Evolutionary conservation across 495 filamentous ascomycete species (phyloP).

Genomic region (Umbilicaria muhlenbergii): DNA sequence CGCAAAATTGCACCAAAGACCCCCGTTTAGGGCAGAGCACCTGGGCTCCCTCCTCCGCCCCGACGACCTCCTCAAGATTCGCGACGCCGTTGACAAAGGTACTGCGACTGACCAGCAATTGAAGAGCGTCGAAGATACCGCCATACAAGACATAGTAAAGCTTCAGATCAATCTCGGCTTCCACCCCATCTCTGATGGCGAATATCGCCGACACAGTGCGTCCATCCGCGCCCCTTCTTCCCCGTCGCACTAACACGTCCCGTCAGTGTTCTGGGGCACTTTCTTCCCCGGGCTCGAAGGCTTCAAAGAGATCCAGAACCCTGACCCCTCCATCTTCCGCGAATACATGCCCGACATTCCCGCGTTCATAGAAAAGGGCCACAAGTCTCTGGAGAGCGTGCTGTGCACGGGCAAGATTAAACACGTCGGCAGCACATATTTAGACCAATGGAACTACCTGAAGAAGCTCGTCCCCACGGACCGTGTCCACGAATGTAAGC

Average conservation of each 20-base stretch:
- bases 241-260: background rate
- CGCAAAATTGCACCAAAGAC: conserved; percentile 31
- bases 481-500: conserved; percentile 49
- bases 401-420: conserved; percentile 59
- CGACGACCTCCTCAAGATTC: conserved; percentile 47
- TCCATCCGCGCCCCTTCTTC: background rate
- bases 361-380: conserved; percentile 50
- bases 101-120: conserved; percentile 24
- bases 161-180: conserved; percentile 52
- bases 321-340: conserved; percentile 48
- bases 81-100: conserved; percentile 38
- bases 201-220: conserved; percentile 53
- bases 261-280: conserved; percentile 48
- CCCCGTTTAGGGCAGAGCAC: conserved; percentile 74
- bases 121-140: conserved; percentile 41
- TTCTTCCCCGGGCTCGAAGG: conserved; percentile 67
- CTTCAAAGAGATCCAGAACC: conserved; percentile 44
- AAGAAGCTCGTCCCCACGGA: conserved; percentile 42
- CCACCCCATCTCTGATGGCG: conserved; percentile 55
- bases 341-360: conserved; percentile 68
- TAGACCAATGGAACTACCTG: conserved; percentile 54
- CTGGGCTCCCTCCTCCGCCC: conserved; percentile 70
- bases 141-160: conserved; percentile 49
- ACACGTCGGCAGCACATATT: conserved; percentile 44
- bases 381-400: conserved; percentile 61